Evolutionary conservation across 176 grass and related monocot species (phyloP).

Genomic region (Pontederia paniculata): DNA sequence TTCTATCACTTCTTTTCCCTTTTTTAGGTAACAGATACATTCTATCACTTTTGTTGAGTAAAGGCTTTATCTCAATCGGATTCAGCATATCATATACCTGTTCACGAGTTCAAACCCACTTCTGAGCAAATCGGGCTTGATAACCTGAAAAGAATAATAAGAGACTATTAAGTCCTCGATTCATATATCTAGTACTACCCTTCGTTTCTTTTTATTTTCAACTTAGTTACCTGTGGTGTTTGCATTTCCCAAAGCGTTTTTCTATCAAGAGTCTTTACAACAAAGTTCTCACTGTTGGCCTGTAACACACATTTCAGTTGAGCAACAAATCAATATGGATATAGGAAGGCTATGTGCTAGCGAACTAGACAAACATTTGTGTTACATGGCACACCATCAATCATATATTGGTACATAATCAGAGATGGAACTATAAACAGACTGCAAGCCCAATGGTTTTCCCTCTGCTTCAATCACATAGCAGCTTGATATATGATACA

Average conservation of each 20-base stretch:
- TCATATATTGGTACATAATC: too few relatives aligned
- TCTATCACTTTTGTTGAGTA: too few relatives aligned
- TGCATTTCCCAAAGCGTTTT: conserved; percentile 99
- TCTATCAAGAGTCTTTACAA: conserved; percentile 86
- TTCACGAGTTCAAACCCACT: conserved; percentile 91
- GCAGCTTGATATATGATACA: not conserved
- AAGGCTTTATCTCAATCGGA: not conserved
- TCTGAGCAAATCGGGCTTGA: conserved; percentile 62
- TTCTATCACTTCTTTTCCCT: too few relatives aligned
- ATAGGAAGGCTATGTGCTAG: too few relatives aligned
- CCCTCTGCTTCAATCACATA: too few relatives aligned
- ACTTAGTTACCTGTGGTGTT: conserved; percentile 69
- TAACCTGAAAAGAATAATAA: conserved; percentile 47
- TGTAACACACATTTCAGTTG: conserved; percentile 20
- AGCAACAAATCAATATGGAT: conserved; percentile 9
- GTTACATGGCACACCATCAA: too few relatives aligned
- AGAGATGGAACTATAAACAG: too few relatives aligned
- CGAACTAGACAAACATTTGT: too few relatives aligned
- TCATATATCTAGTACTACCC: too few relatives aligned
- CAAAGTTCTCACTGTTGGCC: conserved; percentile 63
- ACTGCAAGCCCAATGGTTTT: too few relatives aligned
- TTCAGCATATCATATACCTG: conserved; percentile 26
- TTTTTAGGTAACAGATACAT: too few relatives aligned
- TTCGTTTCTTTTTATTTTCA: not conserved
- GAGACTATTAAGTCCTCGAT: not conserved